A percentile compares a stretch with the other conserved stretches of the same genome.
These are phyloP conservation scores for Verticillium alfalfae DNA, from an alignment of 2,329 filamentous ascomycete genomes.

Conservation along the genomic window DNA sequence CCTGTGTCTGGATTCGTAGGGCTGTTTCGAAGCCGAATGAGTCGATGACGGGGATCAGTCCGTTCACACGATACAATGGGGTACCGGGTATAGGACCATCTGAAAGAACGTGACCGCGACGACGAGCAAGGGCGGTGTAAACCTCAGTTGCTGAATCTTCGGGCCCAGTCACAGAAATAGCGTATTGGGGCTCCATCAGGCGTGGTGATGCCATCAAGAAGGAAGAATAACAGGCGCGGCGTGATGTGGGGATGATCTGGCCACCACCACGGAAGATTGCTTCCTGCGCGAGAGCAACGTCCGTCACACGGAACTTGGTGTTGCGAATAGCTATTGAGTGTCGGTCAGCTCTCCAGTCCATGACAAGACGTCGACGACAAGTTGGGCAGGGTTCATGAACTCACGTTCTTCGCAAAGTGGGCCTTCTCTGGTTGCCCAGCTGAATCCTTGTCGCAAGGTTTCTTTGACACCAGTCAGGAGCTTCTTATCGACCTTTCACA, in stretches of 20 bases:
- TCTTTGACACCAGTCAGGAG: conserved; percentile 82
- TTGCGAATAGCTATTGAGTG: conserved; percentile 75
- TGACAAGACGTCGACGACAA: too few relatives aligned
- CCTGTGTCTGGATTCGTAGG: conserved; percentile 90
- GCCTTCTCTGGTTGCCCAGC: conserved; percentile 92
- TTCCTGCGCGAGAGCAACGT: conserved; percentile 79
- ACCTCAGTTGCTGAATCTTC: conserved; percentile 82
- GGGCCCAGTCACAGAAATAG: conserved; percentile 86
- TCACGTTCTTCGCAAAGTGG: conserved; percentile 95
- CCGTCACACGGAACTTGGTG: conserved; percentile 94
- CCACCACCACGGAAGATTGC: conserved; percentile 93
- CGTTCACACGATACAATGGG: conserved; percentile 85
- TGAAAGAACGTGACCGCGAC: conserved; percentile 88
- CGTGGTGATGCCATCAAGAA: conserved; percentile 96
- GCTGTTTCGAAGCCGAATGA: conserved; percentile 98
- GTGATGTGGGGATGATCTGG: conserved; percentile 93
- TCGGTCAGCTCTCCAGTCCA: not conserved
- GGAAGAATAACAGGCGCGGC: conserved; percentile 88
- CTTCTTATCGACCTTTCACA: conserved; percentile 75
- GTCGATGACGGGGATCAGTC: conserved; percentile 92
- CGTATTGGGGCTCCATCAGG: conserved; percentile 94
- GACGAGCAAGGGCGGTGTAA: conserved; percentile 85
- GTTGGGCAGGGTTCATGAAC: conserved; percentile 25
- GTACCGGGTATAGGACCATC: conserved; percentile 93
- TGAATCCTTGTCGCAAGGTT: conserved; percentile 91